Evolutionary conservation across 345 rosid genomes (phyloP), one percentile per base, ranked within the genome.

Genomic region (Balakata baccata): DNA sequence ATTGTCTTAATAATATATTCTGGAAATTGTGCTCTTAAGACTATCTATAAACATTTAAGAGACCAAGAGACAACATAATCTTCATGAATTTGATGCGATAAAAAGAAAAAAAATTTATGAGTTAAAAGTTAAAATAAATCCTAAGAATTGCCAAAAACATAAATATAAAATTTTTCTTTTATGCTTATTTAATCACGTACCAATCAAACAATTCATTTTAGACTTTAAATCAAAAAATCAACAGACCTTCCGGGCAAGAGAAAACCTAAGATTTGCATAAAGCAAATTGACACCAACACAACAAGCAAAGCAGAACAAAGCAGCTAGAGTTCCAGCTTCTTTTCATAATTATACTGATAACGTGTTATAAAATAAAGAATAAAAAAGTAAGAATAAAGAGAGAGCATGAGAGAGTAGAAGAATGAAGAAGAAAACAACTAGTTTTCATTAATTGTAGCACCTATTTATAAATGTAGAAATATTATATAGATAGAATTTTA

Each of bases 321-420:
- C 98, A 25, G 89, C 98, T 58, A 94, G 63, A 60, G 86, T 79
- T 3, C 98, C 98, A 68, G 98, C 93, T 78, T 76, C n/a, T n/a
- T n/a, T n/a, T n/a, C n/a, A n/a, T n/a, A n/a, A n/a, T n/a, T n/a
- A n/a, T n/a, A n/a, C n/a, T n/a, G n/a, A n/a, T n/a, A n/a, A n/a
- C n/a, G n/a, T n/a, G n/a, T n/a, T n/a, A n/a, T n/a, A n/a, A n/a
- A n/a, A n/a, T n/a, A n/a, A n/a, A n/a, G n/a, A n/a, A n/a, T n/a
- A n/a, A n/a, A n/a, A n/a, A n/a, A n/a, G n/a, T n/a, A n/a, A n/a
- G n/a, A n/a, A n/a, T n/a, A n/a, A n/a, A n/a, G n/a, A n/a, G n/a
- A n/a, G n/a, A n/a, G n/a, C n/a, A n/a, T n/a, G n/a, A n/a, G n/a
- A n/a, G n/a, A n/a, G n/a, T n/a, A n/a, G n/a, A n/a, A n/a, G n/a